A percentile compares a stretch with the other conserved stretches of the same genome.
Evolutionary conservation across 202 grass and related monocot genomes (phyloP).

Genomic region (Hordeum pubiflorum): DNA sequence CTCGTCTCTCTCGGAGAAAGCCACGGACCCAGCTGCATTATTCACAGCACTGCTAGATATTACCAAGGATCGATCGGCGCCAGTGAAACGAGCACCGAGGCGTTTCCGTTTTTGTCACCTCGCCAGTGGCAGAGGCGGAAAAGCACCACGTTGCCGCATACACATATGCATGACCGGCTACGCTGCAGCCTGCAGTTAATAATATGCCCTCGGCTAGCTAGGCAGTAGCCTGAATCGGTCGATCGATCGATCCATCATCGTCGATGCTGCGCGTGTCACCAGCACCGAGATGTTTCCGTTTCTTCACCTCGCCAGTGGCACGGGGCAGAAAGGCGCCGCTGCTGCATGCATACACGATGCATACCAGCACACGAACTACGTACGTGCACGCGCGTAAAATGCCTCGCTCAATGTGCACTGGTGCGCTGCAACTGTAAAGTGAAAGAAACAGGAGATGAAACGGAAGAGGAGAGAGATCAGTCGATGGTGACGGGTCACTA

Average conservation of each 20-base stretch:
- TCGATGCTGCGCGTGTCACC: not conserved
- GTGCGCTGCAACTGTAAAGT: slow-evolving; percentile 27
- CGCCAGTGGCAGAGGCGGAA: not conserved
- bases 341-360: too few relatives aligned
- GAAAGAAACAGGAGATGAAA: not conserved
- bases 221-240: not conserved
- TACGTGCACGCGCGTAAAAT: not conserved
- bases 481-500: not conserved
- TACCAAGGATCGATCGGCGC: too few relatives aligned
- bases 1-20: not conserved
- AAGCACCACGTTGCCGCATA: not conserved
- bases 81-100: not conserved
- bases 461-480: not conserved
- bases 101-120: not conserved
- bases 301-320: not conserved
- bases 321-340: not conserved
- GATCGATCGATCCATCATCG: not conserved
- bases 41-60: not conserved
- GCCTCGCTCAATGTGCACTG: not conserved
- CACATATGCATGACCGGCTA: not conserved
- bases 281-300: slow-evolving; percentile 18
- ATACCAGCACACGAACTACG: too few relatives aligned
- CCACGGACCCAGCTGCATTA: slow-evolving; percentile 20
- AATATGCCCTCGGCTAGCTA: not conserved
- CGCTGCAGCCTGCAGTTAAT: not conserved